Percentiles rank a stretch among this genome's conserved stretches.
These are phyloP conservation scores for Favolaschia claudopus DNA, from an alignment of 768 basidiomycete species.

Conservation along the genomic window DNA sequence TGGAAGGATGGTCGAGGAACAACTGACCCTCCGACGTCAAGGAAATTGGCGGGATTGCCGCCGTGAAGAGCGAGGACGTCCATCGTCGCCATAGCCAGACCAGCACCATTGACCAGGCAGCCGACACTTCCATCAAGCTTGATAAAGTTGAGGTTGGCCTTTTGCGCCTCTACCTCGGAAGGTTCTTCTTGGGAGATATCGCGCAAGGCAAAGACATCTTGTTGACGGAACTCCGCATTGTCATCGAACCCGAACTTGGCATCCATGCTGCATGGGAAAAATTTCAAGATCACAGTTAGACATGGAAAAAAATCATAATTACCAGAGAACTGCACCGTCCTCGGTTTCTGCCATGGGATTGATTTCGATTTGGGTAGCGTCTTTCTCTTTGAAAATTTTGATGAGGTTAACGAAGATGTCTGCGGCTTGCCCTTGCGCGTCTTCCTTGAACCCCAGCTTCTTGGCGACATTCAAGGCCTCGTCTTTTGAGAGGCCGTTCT, in stretches of 20 bases:
- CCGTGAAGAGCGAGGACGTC: conserved; percentile 97
- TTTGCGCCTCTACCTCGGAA: conserved; percentile 97
- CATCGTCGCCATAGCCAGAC: conserved; percentile 99
- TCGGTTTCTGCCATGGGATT: conserved; percentile 94
- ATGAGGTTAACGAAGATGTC: conserved; percentile 94
- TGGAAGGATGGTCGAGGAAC: neutral
- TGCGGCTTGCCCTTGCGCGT: conserved; percentile 85
- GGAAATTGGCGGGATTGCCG: conserved; percentile 97
- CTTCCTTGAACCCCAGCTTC: conserved; percentile 87
- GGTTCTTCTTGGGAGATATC: conserved; percentile 96
- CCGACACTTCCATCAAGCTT: conserved; percentile 98
- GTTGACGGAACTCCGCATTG: conserved; percentile 97
- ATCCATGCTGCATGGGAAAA: conserved; percentile 80
- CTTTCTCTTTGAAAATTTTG: conserved; percentile 97
- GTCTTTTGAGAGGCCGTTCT: conserved; percentile 77
- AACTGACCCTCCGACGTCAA: conserved; percentile 93
- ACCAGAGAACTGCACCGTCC: conserved; percentile 95
- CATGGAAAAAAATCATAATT: conserved; percentile 33
- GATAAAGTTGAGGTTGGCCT: conserved; percentile 97
- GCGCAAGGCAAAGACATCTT: conserved; percentile 86
- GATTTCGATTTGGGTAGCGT: conserved; percentile 99
- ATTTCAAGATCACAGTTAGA: conserved; percentile 1
- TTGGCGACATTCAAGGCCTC: conserved; percentile 83
- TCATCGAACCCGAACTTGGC: conserved; percentile 99
- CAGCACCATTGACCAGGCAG: conserved; percentile 98